Base-by-base conservation (phyloP, 164 flowering plant genomes). In the Vitis rupestris region DNA sequence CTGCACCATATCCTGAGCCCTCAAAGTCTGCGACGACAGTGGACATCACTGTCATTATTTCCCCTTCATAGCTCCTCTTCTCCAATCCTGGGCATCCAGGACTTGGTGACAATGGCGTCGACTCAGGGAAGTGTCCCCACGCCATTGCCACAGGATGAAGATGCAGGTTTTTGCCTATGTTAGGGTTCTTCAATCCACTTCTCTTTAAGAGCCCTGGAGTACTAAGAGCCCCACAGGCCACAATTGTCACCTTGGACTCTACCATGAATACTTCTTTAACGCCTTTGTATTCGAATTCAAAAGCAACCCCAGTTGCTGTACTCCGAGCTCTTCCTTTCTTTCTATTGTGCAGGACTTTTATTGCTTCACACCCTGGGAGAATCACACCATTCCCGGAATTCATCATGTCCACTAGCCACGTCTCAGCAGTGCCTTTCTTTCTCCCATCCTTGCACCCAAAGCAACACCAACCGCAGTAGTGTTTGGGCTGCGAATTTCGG, bases 41-140 rank as follows among this genome's bases (percentile, higher is more conserved):
- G 1, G 89, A 90, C 96, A 93, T 93, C 15, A 88, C 87, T 2
- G 98, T 91, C 91, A 94, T 83, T 44, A 94, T 90, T 3, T 88
- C 92, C 3, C 97, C 98, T 76, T 90, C 87, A 37, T 84, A 90
- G 84, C 96, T 90, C 76, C 71, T 87, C 74, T 85, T 86, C 63
- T 77, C 70, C 13, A 59, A 59, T 50, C 78, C 83, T 0, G 81
- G 84, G 84, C 87, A 81, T 9, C 0, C 47, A 11, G 23, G 30
- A 0, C 27, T 23, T 23, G 65, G 0, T 0, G 15, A 16, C 44
- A 31, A 31, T 6, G 44, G 44, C 4, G 17, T 8, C 11, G 61
- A 9, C 3, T 79, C 81, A 0, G 95, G 92, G 48, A 90, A 88
- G 54, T 87, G 83, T 1, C 97, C 98, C 98, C 98, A 93, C 0